These are phyloP conservation scores for Bathelium albidoporum DNA, from an alignment of 495 filamentous ascomycete species.

Conservation along the genomic window DNA sequence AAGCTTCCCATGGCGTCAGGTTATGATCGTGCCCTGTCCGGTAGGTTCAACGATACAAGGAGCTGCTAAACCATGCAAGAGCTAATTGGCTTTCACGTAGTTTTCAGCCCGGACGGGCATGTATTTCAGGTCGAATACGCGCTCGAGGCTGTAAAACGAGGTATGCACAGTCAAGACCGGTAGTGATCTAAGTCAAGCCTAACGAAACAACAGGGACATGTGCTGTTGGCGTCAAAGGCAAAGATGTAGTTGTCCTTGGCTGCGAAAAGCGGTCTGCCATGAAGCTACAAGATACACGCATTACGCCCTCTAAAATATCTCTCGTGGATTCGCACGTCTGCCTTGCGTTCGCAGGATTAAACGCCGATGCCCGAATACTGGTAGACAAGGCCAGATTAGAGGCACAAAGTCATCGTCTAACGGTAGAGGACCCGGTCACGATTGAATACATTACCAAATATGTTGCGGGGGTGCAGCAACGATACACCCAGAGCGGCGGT, in stretches of 20 bases:
- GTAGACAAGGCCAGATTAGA: conserved; percentile 96
- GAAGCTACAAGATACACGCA: conserved; percentile 98
- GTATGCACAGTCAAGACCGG: conserved; percentile 37
- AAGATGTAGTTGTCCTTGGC: conserved; percentile 85
- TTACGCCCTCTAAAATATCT: conserved; percentile 96
- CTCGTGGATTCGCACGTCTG: conserved; percentile 90
- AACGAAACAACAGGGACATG: conserved; percentile 66
- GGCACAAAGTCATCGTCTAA: conserved; percentile 92
- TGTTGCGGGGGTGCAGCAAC: conserved; percentile 91
- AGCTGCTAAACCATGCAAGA: conserved; percentile 16
- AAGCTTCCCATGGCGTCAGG: conserved; percentile 28
- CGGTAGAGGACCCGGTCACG: conserved; percentile 93
- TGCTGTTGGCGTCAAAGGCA: conserved; percentile 93
- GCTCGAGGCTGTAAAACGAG: conserved; percentile 95
- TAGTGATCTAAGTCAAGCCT: neutral
- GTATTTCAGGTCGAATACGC: conserved; percentile 99
- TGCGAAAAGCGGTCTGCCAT: conserved; percentile 98
- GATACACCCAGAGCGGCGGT: conserved; percentile 96
- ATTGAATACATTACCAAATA: conserved; percentile 99
- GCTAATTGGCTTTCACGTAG: neutral
- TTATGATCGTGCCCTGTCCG: conserved; percentile 35
- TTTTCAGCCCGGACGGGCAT: conserved; percentile 84
- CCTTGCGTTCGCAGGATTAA: conserved; percentile 92
- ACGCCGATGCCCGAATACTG: conserved; percentile 93
- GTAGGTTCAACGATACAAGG: conserved; percentile 14